These are phyloP conservation scores for Amniculicola lignicola DNA, from an alignment of 495 filamentous ascomycete genomes.

Conservation along the genomic window DNA sequence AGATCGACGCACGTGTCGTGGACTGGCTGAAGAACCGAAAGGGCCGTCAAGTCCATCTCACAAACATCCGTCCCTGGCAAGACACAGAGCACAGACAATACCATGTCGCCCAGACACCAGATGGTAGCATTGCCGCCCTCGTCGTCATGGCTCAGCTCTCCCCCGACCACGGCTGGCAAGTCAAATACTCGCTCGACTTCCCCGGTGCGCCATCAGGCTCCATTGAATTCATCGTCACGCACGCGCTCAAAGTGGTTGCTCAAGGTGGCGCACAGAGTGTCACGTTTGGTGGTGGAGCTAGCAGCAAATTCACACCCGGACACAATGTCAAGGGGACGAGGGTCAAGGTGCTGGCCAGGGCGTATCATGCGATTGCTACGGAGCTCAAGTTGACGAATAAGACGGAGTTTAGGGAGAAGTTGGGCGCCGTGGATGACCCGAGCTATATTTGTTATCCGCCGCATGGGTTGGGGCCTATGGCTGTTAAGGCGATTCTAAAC, in stretches of 20 bases:
- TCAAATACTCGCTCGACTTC: constrained; percentile 87
- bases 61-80: constrained; percentile 77
- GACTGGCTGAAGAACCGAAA: constrained; percentile 79
- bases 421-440: constrained; percentile 72
- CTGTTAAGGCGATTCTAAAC: constrained; percentile 70
- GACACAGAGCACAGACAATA: constrained; percentile 76
- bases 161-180: constrained; percentile 75
- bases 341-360: constrained; percentile 69
- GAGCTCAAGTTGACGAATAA: constrained; percentile 76
- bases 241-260: constrained; percentile 67
- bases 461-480: constrained; percentile 72
- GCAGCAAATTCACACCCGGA: constrained; percentile 62
- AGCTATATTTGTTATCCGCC: constrained; percentile 80
- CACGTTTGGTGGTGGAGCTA: constrained; percentile 78
- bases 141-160: constrained; percentile 71
- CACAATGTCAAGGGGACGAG: constrained; percentile 71
- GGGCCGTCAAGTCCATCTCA: constrained; percentile 79
- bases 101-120: constrained; percentile 66
- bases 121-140: constrained; percentile 66
- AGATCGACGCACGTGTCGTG: constrained; percentile 65
- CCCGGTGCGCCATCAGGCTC: constrained; percentile 71
- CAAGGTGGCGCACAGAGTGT: constrained; percentile 60
- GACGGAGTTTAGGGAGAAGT: constrained; percentile 82
- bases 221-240: constrained; percentile 75
- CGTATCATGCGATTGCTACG: constrained; percentile 72